Evolutionary conservation across 2,329 filamentous ascomycete genomes (phyloP).

Genomic region (Cordyceps farinosa): DNA sequence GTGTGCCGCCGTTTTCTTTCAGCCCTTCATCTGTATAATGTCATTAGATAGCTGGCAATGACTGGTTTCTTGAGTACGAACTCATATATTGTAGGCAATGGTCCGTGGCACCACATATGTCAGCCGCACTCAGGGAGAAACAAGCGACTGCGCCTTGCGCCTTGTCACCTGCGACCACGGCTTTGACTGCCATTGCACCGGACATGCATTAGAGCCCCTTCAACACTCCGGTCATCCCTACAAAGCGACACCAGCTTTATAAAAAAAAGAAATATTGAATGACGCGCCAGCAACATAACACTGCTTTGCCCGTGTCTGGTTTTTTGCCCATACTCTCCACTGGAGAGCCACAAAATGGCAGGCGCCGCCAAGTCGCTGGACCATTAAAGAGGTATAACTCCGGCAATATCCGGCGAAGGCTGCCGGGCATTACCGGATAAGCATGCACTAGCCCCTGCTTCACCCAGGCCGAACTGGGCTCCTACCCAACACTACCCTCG

Average conservation of each 20-base stretch:
- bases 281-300: neutral
- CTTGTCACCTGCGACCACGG: too few species aligned
- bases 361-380: neutral
- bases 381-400: neutral
- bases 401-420: neutral
- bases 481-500: too few species aligned
- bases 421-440: neutral
- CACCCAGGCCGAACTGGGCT: too few species aligned
- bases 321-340: neutral
- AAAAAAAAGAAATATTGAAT: neutral
- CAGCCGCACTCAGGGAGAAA: conserved; percentile 1
- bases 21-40: conserved; percentile 43
- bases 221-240: neutral
- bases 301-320: neutral
- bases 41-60: neutral
- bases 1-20: conserved; percentile 59
- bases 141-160: neutral
- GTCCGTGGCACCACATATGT: conserved; percentile 5
- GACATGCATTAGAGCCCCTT: neutral
- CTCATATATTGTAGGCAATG: conserved; percentile 12
- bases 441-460: neutral
- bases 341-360: neutral
- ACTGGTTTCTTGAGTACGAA: neutral
- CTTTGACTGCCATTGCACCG: conserved; percentile 1
- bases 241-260: neutral